Evolutionary conservation across 2,329 filamentous ascomycete species (phyloP), one percentile per base, ranked within the genome.

Genomic region (Intubia oerlemansii): DNA sequence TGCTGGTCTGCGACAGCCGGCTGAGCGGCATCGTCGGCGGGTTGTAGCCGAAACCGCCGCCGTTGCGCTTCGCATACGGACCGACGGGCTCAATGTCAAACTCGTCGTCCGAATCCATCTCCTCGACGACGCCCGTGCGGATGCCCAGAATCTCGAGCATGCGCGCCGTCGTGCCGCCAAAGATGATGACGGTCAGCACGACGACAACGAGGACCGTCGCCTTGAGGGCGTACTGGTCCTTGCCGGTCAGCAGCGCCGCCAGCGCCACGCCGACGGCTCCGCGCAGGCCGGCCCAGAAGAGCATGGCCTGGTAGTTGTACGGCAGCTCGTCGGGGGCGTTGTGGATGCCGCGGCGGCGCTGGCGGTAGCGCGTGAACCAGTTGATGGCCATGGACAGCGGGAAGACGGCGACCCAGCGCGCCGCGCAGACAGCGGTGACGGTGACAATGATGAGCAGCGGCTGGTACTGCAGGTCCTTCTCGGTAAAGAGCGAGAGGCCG

Each of bases 121-220:
- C 88, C 42, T 98, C 88, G 1, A 93, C 79, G 1, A 98, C 85
- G 1, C 88, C 88, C 0, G 85, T 98, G 32, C 81, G 70, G 36
- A 98, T 98, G n/a, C 82, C 78, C 11, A 95, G 56, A 31, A 98
- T 98, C 48, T 98, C 88, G 12, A 98, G 59, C 88, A 98, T 98
- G 32, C 85, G 75, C 10, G 85, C 84, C 1, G 88, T 98, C 6
- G 88, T 98, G 29, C 88, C 88, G 31, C 88, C 88, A 42, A 98
- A 98, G 36, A 98, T 95, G 51, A 98, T 98, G 42, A 98, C 88
- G 0, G 88, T 95, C 35, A 98, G 57, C 41, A 98, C 85, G 5
- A 98, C 88, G 0, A 95, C 88, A 8, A 98, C 84, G 9, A 98
- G 59, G n/a, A 98, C 85, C 0, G 88, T 98, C 6, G 88, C 88